phyloP scores from a whole-genome alignment of 768 basidiomycete species.

The Collybiopsis luxurians region DNA sequence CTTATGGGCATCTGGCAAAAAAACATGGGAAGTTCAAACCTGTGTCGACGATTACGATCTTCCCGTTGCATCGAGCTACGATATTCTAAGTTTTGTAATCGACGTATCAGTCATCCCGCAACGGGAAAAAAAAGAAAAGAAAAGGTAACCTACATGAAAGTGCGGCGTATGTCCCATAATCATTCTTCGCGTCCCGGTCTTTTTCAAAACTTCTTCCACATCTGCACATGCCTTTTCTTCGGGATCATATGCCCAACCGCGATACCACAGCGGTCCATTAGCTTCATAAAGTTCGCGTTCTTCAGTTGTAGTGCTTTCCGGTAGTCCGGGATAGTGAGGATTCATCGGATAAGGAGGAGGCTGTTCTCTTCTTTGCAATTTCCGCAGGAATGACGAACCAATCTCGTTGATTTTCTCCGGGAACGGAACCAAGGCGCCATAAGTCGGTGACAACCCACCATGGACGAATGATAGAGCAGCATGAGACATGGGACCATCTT shows the following conservation, averaged over 20 bases:
- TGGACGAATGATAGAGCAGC: slow-evolving; percentile 91
- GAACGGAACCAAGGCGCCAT: slow-evolving; percentile 74
- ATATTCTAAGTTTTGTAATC: slow-evolving; percentile 50
- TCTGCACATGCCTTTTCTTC: slow-evolving; percentile 69
- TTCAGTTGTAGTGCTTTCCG: slow-evolving; percentile 55
- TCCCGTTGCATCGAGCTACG: slow-evolving; percentile 84
- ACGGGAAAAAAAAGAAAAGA: not conserved
- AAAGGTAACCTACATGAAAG: slow-evolving; percentile 51
- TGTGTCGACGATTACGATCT: slow-evolving; percentile 94
- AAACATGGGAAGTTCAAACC: slow-evolving; percentile 36
- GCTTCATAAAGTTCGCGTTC: slow-evolving; percentile 71
- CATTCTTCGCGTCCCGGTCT: slow-evolving; percentile 82
- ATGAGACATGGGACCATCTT: slow-evolving; percentile 56
- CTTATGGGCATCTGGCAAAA: not conserved
- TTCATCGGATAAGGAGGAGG: slow-evolving; percentile 82
- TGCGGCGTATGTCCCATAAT: slow-evolving; percentile 98
- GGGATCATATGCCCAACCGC: slow-evolving; percentile 82
- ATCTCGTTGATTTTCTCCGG: slow-evolving; percentile 81
- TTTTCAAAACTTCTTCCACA: slow-evolving; percentile 67
- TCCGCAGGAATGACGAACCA: slow-evolving; percentile 63
- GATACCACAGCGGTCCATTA: slow-evolving; percentile 92
- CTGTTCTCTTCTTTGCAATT: slow-evolving; percentile 62
- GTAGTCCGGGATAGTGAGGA: slow-evolving; percentile 65
- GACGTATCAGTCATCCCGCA: not conserved
- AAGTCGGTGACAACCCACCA: slow-evolving; percentile 82